phyloP scores from a whole-genome alignment of 352 stramenopile species.

The Phytophthora podocarpi region DNA sequence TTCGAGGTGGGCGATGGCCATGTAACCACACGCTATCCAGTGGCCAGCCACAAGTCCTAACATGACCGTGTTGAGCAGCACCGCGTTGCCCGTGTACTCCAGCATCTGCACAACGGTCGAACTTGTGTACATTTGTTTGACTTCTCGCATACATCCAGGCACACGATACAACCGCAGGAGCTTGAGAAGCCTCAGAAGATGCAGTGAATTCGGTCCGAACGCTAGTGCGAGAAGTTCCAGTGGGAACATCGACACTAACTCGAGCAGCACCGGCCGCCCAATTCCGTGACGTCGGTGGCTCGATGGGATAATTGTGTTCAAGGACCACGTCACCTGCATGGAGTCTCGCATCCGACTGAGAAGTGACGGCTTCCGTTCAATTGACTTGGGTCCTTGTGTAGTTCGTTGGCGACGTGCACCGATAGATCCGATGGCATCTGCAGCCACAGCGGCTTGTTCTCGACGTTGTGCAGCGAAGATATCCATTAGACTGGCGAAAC shows the following conservation, averaged over 20 bases:
- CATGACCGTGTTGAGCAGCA: slow-evolving; percentile 56
- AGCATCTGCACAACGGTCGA: slow-evolving; percentile 52
- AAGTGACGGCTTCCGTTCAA: slow-evolving; percentile 13
- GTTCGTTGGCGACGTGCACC: slow-evolving; percentile 14
- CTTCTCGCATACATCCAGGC: slow-evolving; percentile 42
- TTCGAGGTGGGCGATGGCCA: slow-evolving; percentile 67
- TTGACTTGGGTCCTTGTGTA: slow-evolving; percentile 5
- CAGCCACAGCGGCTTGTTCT: slow-evolving; percentile 44
- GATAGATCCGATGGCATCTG: slow-evolving; percentile 21
- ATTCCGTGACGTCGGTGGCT: slow-evolving; percentile 40
- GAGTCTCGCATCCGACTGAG: slow-evolving; percentile 38
- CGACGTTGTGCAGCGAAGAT: slow-evolving; percentile 52
- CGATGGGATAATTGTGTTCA: slow-evolving; percentile 64
- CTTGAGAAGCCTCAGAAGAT: slow-evolving; percentile 59
- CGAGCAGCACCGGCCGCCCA: slow-evolving; percentile 41
- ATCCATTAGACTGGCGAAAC: slow-evolving; percentile 49
- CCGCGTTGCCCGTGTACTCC: slow-evolving; percentile 59
- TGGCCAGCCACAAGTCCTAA: slow-evolving; percentile 55
- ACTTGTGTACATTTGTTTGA: slow-evolving; percentile 53
- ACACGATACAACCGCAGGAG: slow-evolving; percentile 64
- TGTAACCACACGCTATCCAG: slow-evolving; percentile 69
- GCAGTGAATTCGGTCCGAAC: slow-evolving; percentile 56
- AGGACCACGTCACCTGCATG: slow-evolving; percentile 53
- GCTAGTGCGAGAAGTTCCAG: slow-evolving; percentile 51
- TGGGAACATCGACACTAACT: slow-evolving; percentile 55